Base-by-base conservation (phyloP, 163 green algal species). In the Scenedesmus sp. region DNA sequence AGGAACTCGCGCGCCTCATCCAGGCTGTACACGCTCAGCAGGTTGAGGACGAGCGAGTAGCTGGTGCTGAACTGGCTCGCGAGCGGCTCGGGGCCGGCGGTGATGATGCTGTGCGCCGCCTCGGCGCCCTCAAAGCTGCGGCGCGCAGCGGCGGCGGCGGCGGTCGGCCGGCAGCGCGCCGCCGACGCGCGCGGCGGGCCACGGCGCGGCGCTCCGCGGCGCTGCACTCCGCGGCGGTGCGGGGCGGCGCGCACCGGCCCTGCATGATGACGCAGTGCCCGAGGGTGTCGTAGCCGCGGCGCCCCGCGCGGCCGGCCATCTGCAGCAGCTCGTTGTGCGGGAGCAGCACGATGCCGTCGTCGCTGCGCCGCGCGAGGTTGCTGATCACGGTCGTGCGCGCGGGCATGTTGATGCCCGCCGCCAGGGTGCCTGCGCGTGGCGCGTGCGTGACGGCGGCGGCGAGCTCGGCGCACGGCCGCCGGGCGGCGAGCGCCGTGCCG, bases 341-440 rank as follows among this genome's bases (percentile, higher is more conserved):
- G 70, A 98, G 82, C 50, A 87, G 70, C 51, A 31, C 62, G 28
- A 89, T 86, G 34, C 82, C 86, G 18, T 89, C 81, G 62, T 87
- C 87, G 36, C 81, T 87, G 11, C 83, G 84, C 45, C 90, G 89
- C 1, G 86, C 88, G 24, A 97, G 81, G 17, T 82, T 83, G n/a
- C 82, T 87, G 53, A 97, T 90, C 29, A 97, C 70, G 0, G 93
- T 95, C 18, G 93, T 97, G 71, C 95, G 88, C 1, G 96, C 96
- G 10, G 96, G 96, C 95, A 99, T 98, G 91, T 99, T 98, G 85
- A 98, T 97, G 58, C 96, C 95, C 0, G 95, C 94, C 4, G 96
- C 95, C 29, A 99, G 84, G 28, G 95, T 99, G 80, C 96, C 95
- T 79, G 79, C 58, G 57, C 7, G 45, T 63, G 31, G 4, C 4